Evolutionary conservation across 345 rosid genomes (phyloP).

Genomic region (Acer saccharum): DNA sequence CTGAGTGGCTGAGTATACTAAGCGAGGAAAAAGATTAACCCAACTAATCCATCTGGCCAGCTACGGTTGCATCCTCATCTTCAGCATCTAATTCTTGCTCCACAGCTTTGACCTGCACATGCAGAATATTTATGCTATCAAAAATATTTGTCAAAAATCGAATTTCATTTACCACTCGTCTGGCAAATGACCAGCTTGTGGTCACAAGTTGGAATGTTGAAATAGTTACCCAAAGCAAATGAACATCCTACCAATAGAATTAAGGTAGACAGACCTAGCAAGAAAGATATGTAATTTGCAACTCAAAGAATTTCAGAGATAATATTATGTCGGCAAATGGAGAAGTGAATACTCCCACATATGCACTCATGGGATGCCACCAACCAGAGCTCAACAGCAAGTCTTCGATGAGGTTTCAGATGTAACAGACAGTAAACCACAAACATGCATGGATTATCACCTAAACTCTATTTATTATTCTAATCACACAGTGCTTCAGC

Average conservation of each 20-base stretch:
- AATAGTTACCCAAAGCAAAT: neutral
- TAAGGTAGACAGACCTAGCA: neutral
- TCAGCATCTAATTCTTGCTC: conserved; percentile 86
- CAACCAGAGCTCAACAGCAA: neutral
- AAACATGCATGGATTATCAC: neutral
- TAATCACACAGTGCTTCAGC: neutral
- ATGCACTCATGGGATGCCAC: neutral
- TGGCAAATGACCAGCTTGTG: neutral
- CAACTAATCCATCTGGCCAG: conserved; percentile 58
- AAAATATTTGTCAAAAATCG: conserved; percentile 1
- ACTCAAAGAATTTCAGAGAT: neutral
- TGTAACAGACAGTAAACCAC: neutral
- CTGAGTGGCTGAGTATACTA: neutral
- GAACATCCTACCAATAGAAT: neutral
- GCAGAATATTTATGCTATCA: conserved; percentile 17
- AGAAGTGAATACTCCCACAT: neutral
- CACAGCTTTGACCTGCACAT: conserved; percentile 75
- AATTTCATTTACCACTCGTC: conserved; percentile 9
- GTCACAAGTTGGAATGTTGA: neutral
- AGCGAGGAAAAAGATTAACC: neutral
- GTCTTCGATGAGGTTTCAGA: neutral
- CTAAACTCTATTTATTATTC: neutral
- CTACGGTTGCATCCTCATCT: conserved; percentile 49
- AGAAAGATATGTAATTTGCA: neutral
- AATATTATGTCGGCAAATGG: neutral